phyloP scores from a whole-genome alignment of 106 monocot species.

The Allium fistulosum region DNA sequence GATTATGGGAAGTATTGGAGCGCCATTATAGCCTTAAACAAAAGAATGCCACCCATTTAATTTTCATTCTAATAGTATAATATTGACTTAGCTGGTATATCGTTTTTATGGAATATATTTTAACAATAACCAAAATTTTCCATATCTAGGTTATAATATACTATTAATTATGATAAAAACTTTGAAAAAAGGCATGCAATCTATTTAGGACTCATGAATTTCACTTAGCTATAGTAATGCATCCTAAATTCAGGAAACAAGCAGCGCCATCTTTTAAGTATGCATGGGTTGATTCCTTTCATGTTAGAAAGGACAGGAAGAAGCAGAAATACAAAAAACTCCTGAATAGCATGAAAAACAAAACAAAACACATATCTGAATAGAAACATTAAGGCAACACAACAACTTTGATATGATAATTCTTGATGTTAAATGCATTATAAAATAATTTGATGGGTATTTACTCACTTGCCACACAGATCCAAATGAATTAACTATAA shows the following conservation, averaged over 20 bases:
- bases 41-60: neutral
- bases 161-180: neutral
- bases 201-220: too few relatives aligned
- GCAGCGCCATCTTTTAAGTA: conserved; percentile 74
- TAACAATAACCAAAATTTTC: too few relatives aligned
- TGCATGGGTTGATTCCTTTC: conserved; percentile 74
- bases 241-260: conserved; percentile 79
- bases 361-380: neutral
- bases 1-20: conserved; percentile 75
- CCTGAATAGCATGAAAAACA: conserved; percentile 35
- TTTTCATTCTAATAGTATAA: neutral
- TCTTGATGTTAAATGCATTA: neutral
- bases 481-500: conserved; percentile 97
- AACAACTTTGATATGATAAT: neutral
- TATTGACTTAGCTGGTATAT: too few relatives aligned
- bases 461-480: conserved; percentile 85
- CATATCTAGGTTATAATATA: neutral
- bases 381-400: neutral
- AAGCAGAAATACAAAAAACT: conserved; percentile 83
- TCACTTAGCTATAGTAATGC: conserved; percentile 40
- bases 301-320: conserved; percentile 88
- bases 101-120: too few relatives aligned
- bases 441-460: neutral
- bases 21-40: conserved; percentile 81
- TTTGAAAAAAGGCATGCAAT: too few relatives aligned